Conservation (phyloP, 768 basidiomycete species). For the Kwoniella dendrophila region DNA sequence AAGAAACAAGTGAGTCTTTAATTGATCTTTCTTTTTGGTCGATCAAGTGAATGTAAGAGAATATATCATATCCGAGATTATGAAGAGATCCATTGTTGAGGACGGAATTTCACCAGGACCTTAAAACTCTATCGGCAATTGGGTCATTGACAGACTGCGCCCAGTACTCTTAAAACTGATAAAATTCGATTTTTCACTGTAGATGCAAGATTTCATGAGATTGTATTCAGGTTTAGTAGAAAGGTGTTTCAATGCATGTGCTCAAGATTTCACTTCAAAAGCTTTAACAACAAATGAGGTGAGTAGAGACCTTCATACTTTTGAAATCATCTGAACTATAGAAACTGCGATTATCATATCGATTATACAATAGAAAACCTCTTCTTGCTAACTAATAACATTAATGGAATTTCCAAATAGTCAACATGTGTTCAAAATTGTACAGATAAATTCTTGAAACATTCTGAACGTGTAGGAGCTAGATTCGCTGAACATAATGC, state of each 20-base stretch:
- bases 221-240: conserved; percentile 95
- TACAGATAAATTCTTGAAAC: conserved; percentile 96
- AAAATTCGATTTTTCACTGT: not conserved
- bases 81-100: too few species aligned
- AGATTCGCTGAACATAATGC: conserved; percentile 90
- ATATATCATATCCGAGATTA: not conserved
- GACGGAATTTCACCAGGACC: too few species aligned
- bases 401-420: conserved; percentile 57
- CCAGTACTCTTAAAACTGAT: not conserved
- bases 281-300: conserved; percentile 92
- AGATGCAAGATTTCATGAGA: conserved; percentile 99
- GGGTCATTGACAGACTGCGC: too few species aligned
- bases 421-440: conserved; percentile 89
- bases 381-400: not conserved
- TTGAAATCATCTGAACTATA: not conserved
- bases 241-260: conserved; percentile 91
- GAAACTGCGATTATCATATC: not conserved
- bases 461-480: conserved; percentile 88
- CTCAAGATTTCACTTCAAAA: conserved; percentile 96
- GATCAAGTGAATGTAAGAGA: not conserved
- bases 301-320: conserved; percentile 5
- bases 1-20: conserved; percentile 78
- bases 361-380: not conserved
- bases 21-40: not conserved
- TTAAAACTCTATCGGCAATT: not conserved